Conservation (phyloP, 495 filamentous ascomycete genomes). For the Trichocladium uniseriatum region DNA sequence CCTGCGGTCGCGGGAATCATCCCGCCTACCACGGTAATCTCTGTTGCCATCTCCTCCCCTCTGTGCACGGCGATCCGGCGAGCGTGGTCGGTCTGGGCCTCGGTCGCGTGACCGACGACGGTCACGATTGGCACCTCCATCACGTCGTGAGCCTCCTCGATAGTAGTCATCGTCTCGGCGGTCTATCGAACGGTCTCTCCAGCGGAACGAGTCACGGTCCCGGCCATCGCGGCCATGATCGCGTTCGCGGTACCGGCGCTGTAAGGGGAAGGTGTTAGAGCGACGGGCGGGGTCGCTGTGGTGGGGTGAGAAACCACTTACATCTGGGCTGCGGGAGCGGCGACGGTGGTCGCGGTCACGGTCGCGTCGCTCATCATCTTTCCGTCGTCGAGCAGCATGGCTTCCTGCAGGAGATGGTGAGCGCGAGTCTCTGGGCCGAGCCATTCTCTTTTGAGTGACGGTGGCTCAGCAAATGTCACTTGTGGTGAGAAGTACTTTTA, state of each 20-base stretch:
- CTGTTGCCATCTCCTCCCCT: constrained; percentile 52
- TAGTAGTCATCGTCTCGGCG: constrained; percentile 63
- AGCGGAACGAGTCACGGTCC: constrained; percentile 52
- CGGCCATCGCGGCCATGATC: constrained; percentile 47
- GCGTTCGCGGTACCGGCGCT: constrained; percentile 48
- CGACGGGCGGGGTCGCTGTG: background rate
- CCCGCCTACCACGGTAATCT: constrained; percentile 66
- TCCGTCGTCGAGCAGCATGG: constrained; percentile 66
- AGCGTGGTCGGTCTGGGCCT: constrained; percentile 40
- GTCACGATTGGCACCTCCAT: constrained; percentile 24
- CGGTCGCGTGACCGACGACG: constrained; percentile 55
- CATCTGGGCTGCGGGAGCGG: constrained; percentile 65
- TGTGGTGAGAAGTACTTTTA: constrained; percentile 55
- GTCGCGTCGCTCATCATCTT: constrained; percentile 70
- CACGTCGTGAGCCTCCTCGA: constrained; percentile 46
- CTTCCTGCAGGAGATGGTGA: constrained; percentile 95
- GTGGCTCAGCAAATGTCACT: constrained; percentile 43
- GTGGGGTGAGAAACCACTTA: constrained; percentile 32
- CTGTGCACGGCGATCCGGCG: constrained; percentile 31
- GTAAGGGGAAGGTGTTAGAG: constrained; percentile 27
- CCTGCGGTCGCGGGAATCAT: constrained; percentile 68
- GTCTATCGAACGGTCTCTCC: constrained; percentile 67
- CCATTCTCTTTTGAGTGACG: constrained; percentile 46
- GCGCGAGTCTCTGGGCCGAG: constrained; percentile 85
- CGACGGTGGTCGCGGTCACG: constrained; percentile 58